A percentile compares a stretch with the other conserved stretches of the same genome.
Evolutionary conservation across 768 basidiomycete species (phyloP).

Genomic region (Plicaturopsis crispa): DNA sequence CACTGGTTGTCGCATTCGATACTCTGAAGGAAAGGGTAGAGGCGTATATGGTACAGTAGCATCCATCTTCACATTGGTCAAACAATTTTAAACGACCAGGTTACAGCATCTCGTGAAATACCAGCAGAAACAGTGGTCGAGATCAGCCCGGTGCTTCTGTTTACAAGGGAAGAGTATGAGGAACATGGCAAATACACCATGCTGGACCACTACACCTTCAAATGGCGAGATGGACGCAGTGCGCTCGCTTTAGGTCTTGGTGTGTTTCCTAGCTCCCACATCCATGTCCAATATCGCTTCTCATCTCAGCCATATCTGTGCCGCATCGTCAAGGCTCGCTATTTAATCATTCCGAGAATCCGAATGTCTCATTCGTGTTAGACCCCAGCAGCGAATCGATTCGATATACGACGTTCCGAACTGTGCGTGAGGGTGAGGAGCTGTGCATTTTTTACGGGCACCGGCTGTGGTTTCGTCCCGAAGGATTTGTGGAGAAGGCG

Average conservation of each 20-base stretch:
- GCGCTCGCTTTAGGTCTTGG: slow-evolving; percentile 76
- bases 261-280: slow-evolving; percentile 20
- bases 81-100: background rate
- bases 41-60: slow-evolving; percentile 52
- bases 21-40: slow-evolving; percentile 42
- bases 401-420: slow-evolving; percentile 47
- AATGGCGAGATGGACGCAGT: slow-evolving; percentile 67
- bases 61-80: background rate
- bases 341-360: slow-evolving; percentile 68
- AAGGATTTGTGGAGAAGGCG: slow-evolving; percentile 12
- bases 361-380: slow-evolving; percentile 63
- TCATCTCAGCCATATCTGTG: slow-evolving; percentile 1
- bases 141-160: slow-evolving; percentile 78
- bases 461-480: slow-evolving; percentile 54
- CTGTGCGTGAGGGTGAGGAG: slow-evolving; percentile 57
- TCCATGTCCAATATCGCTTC: background rate
- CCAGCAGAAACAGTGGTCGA: slow-evolving; percentile 66
- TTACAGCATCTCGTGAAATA: slow-evolving; percentile 43
- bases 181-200: slow-evolving; percentile 54
- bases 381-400: slow-evolving; percentile 52
- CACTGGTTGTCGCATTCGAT: slow-evolving; percentile 39
- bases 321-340: slow-evolving; percentile 51
- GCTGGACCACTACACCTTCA: slow-evolving; percentile 71
- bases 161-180: slow-evolving; percentile 64
- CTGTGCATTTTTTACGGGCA: slow-evolving; percentile 75